Conservation (phyloP, 176 grass and related monocot species). For the Avena insularis region DNA sequence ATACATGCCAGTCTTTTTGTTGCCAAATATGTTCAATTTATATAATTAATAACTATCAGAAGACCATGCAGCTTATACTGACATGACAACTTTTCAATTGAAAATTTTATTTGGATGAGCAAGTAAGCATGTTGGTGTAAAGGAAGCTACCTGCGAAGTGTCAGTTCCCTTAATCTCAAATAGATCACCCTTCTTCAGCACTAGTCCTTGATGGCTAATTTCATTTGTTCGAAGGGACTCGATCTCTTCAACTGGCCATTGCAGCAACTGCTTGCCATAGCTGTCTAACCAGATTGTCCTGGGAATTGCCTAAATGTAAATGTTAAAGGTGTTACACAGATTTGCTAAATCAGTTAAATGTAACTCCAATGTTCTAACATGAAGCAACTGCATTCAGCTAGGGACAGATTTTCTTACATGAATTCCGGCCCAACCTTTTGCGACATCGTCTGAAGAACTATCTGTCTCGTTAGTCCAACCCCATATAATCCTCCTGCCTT, state of each 20-base stretch:
- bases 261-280: slow-evolving; percentile 68
- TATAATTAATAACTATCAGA: not conserved
- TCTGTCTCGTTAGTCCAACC: slow-evolving; percentile 89
- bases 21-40: not conserved
- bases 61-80: not conserved
- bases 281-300: slow-evolving; percentile 82
- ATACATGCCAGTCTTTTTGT: not conserved
- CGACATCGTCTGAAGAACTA: slow-evolving; percentile 51
- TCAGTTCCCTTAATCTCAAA: slow-evolving; percentile 71
- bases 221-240: slow-evolving; percentile 65
- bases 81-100: not conserved
- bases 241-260: slow-evolving; percentile 87
- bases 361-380: not conserved
- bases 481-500: slow-evolving; percentile 68
- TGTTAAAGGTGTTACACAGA: not conserved
- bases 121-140: not conserved
- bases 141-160: slow-evolving; percentile 56
- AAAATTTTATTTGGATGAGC: not conserved
- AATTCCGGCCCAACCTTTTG: slow-evolving; percentile 91
- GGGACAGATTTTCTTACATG: slow-evolving; percentile 51
- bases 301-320: slow-evolving; percentile 62
- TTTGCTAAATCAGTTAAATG: not conserved
- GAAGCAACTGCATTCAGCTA: not conserved
- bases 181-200: slow-evolving; percentile 58
- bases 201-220: slow-evolving; percentile 48